These are phyloP conservation scores for Ceriops decandra DNA, from an alignment of 345 rosid species.

Conservation along the genomic window DNA sequence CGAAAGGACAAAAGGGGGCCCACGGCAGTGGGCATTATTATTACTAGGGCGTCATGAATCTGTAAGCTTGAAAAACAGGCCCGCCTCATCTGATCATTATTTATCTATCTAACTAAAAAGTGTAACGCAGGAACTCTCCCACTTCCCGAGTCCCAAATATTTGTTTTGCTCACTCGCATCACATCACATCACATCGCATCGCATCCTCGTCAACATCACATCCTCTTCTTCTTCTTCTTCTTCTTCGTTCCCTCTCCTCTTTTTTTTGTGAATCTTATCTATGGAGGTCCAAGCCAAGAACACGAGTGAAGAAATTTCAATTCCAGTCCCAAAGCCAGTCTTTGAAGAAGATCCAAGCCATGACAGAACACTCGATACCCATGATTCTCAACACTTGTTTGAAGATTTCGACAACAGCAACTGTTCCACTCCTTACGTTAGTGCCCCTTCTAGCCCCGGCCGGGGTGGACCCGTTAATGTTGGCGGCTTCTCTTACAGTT, in stretches of 20 bases:
- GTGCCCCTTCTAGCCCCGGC: conserved; percentile 96
- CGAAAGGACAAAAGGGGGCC: too few species aligned
- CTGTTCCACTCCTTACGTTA: conserved; percentile 94
- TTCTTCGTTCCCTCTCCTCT: neutral
- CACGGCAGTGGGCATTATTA: too few species aligned
- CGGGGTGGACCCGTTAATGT: conserved; percentile 31
- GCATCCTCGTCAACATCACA: neutral
- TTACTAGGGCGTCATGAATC: too few species aligned
- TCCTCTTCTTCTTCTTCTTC: neutral
- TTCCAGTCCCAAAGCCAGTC: conserved; percentile 4
- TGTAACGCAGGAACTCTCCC: neutral
- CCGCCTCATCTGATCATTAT: too few species aligned
- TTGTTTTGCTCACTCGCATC: too few species aligned
- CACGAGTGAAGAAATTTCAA: conserved; percentile 16
- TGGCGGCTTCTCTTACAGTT: conserved; percentile 78
- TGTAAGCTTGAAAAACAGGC: too few species aligned
- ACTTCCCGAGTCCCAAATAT: too few species aligned
- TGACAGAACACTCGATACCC: neutral
- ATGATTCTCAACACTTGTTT: conserved; percentile 9
- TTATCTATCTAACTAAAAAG: too few species aligned
- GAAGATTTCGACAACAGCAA: conserved; percentile 55
- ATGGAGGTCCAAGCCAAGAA: conserved; percentile 35
- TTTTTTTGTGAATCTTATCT: too few species aligned
- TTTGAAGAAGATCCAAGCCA: conserved; percentile 2
- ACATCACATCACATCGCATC: too few species aligned